phyloP scores from a whole-genome alignment of 1,284 basidiomycete genomes.

The Apiotrichum domesticum region DNA sequence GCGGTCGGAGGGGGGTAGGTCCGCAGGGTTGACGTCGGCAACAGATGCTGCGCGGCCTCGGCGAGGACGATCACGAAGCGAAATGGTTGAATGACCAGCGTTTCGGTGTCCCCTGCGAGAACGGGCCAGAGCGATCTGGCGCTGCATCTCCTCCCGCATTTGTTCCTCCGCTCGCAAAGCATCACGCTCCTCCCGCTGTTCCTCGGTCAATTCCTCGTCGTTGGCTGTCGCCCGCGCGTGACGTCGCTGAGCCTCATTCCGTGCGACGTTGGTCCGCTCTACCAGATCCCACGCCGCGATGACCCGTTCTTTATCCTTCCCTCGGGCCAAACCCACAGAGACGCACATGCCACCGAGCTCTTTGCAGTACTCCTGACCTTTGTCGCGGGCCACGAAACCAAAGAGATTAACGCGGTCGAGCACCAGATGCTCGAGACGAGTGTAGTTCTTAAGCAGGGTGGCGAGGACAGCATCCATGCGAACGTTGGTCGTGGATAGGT shows the following conservation, averaged over 20 bases:
- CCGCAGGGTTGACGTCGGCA: conserved; percentile 11
- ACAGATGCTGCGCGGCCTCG: conserved; percentile 8
- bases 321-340: conserved; percentile 35
- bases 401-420: conserved; percentile 48
- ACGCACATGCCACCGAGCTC: conserved; percentile 40
- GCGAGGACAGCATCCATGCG: conserved; percentile 41
- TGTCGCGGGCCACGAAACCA: conserved; percentile 43
- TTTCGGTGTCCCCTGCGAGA: conserved; percentile 41
- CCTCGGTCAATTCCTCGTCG: conserved; percentile 4
- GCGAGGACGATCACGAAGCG: conserved; percentile 38
- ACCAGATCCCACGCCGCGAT: conserved; percentile 40
- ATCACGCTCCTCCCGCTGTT: conserved; percentile 12
- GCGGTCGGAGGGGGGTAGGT: conserved; percentile 32
- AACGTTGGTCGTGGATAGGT: conserved; percentile 48
- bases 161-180: conserved; percentile 16
- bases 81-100: conserved; percentile 41
- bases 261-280: conserved; percentile 30
- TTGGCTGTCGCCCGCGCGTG: conserved; percentile 1
- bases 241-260: conserved; percentile 24
- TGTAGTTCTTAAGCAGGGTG: conserved; percentile 32
- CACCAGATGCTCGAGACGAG: conserved; percentile 43
- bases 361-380: conserved; percentile 36
- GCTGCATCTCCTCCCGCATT: conserved; percentile 24
- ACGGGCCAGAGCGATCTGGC: conserved; percentile 27
- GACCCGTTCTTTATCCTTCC: conserved; percentile 43